phyloP scores from a whole-genome alignment of 2,329 filamentous ascomycete species.

The Ilyonectria robusta region DNA sequence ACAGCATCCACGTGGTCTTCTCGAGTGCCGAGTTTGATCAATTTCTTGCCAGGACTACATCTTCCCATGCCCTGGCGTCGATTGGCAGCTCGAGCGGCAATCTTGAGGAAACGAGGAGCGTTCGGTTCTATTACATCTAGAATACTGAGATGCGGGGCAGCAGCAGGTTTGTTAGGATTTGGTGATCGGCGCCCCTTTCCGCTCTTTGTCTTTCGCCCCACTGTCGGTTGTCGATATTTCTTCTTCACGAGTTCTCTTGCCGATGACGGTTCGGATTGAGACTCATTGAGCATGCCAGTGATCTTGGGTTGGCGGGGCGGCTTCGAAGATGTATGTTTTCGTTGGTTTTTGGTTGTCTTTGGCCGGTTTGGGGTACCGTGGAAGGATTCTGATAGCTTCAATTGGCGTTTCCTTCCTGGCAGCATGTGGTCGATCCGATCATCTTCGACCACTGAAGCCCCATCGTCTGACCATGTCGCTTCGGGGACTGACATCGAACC shows the following conservation, averaged over 20 bases:
- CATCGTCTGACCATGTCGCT: conserved; percentile 45
- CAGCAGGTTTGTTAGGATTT: conserved; percentile 17
- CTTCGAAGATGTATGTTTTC: conserved; percentile 40
- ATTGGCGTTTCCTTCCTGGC: conserved; percentile 58
- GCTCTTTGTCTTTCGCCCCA: conserved; percentile 17
- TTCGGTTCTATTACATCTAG: conserved; percentile 69
- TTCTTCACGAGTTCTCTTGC: conserved; percentile 32
- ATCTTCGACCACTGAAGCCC: conserved; percentile 63
- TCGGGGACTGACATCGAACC: conserved; percentile 18
- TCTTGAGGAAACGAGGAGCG: conserved; percentile 71
- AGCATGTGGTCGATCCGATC: conserved; percentile 67
- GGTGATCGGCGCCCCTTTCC: conserved; percentile 22
- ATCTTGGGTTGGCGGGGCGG: conserved; percentile 51
- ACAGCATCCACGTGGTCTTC: conserved; percentile 72
- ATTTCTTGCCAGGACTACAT: conserved; percentile 68
- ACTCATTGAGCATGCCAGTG: conserved; percentile 47
- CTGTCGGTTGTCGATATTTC: conserved; percentile 35
- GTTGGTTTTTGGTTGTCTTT: conserved; percentile 35
- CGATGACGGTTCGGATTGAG: conserved; percentile 20
- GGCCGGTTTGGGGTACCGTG: conserved; percentile 44
- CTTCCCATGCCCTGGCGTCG: conserved; percentile 65
- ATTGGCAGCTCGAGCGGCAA: conserved; percentile 72
- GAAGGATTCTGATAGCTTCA: conserved; percentile 47
- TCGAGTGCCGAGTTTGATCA: conserved; percentile 73
- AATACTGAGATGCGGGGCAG: conserved; percentile 69